Evolutionary conservation across 805 yeast species (phyloP).

Genomic region (Tetrapisispora arboricola): DNA sequence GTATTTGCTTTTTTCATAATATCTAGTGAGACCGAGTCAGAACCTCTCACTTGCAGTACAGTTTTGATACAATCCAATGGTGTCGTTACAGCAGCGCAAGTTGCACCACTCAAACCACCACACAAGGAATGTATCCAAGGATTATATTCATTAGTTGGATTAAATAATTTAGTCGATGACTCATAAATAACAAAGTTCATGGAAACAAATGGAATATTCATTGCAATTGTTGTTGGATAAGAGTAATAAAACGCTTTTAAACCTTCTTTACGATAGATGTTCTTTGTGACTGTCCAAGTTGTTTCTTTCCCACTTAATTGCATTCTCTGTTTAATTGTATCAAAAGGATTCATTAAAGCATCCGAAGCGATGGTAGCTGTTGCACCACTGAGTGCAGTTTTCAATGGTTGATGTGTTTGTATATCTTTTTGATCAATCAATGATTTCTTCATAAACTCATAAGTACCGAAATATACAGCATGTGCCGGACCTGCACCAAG

Average conservation of each 20-base stretch:
- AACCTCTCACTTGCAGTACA: slow-evolving; percentile 72
- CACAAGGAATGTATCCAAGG: slow-evolving; percentile 87
- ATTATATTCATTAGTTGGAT: slow-evolving; percentile 71
- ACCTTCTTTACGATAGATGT: slow-evolving; percentile 55
- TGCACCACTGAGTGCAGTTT: slow-evolving; percentile 83
- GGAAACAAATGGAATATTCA: slow-evolving; percentile 93
- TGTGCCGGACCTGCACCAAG: slow-evolving; percentile 99
- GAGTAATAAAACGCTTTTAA: slow-evolving; percentile 76
- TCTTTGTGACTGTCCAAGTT: slow-evolving; percentile 21
- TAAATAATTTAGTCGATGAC: slow-evolving; percentile 66
- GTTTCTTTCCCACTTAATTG: slow-evolving; percentile 36
- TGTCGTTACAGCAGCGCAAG: slow-evolving; percentile 93
- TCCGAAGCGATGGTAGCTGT: slow-evolving; percentile 88
- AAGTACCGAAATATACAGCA: slow-evolving; percentile 89
- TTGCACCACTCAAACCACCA: slow-evolving; percentile 91
- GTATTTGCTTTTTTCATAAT: slow-evolving; percentile 47
- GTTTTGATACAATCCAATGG: slow-evolving; percentile 95
- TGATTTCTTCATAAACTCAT: slow-evolving; percentile 54
- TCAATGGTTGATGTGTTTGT: slow-evolving; percentile 54
- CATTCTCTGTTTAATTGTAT: slow-evolving; percentile 93
- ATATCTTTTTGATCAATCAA: slow-evolving; percentile 27
- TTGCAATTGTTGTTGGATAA: slow-evolving; percentile 87
- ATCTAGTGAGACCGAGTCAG: slow-evolving; percentile 32
- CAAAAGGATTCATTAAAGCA: slow-evolving; percentile 96
- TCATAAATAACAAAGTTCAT: slow-evolving; percentile 91